A percentile compares a stretch with the other conserved stretches of the same genome.
Evolutionary conservation across 306 rosid genomes (phyloP).

Genomic region (Prunus davidiana): DNA sequence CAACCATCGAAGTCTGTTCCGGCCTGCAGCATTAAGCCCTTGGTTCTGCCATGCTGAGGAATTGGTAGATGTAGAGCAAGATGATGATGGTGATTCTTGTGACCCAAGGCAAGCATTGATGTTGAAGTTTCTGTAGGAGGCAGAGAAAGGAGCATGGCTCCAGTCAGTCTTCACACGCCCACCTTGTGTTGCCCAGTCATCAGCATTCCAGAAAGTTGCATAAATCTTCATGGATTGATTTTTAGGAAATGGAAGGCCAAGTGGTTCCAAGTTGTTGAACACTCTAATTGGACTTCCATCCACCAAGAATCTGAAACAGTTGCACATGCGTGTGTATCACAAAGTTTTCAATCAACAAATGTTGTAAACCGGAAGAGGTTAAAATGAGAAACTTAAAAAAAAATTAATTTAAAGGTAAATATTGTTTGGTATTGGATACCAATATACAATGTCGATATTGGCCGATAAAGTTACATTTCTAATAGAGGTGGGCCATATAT

Average conservation of each 20-base stretch:
- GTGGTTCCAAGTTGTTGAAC: slow-evolving; percentile 35
- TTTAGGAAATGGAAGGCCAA: slow-evolving; percentile 31
- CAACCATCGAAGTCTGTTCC: slow-evolving; percentile 44
- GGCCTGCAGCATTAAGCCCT: slow-evolving; percentile 31
- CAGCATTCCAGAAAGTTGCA: slow-evolving; percentile 46
- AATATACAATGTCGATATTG: not conserved
- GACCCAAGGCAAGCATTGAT: slow-evolving; percentile 32
- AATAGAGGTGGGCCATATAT: not conserved
- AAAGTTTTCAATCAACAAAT: too few species aligned
- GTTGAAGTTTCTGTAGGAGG: not conserved
- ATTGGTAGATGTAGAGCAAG: not conserved
- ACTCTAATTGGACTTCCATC: slow-evolving; percentile 36
- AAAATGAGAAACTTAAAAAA: too few species aligned
- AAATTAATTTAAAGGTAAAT: not conserved
- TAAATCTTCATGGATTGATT: slow-evolving; percentile 44
- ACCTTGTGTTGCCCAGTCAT: slow-evolving; percentile 53
- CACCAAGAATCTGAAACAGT: slow-evolving; percentile 30
- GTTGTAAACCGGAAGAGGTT: too few species aligned
- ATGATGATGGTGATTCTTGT: slow-evolving; percentile 1
- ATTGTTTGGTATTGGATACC: not conserved
- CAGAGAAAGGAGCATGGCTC: not conserved
- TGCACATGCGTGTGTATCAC: not conserved
- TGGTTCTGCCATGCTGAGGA: slow-evolving; percentile 22
- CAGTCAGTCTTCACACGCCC: slow-evolving; percentile 23
- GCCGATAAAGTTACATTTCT: not conserved